Evolutionary conservation across 2,329 filamentous ascomycete genomes (phyloP), one percentile per base, ranked within the genome.

Genomic region (Cadophora sp.): DNA sequence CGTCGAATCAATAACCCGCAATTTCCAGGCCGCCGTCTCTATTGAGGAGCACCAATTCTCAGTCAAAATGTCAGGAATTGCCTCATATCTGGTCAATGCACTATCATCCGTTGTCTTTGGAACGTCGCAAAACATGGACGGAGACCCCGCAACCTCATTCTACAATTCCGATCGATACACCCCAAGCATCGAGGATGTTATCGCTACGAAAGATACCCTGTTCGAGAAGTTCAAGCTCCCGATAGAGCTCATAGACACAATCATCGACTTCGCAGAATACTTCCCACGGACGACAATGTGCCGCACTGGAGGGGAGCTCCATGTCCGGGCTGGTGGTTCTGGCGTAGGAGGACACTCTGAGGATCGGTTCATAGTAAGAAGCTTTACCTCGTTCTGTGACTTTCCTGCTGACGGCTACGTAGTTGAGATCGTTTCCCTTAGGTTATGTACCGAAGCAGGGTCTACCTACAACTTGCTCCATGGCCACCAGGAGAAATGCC

Each of bases 201-300:
- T 83, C 2, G 76, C 83, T 0, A 81, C 83, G 12, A 85, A 85
- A 64, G 73, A 80, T 14, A 81, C 86, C 76, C 75, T 90, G n/a
- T 74, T 73, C 29, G 79, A 80, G 63, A 79, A 77, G 12, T 77
- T 78, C 7, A 76, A 75, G 2, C 78, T 90, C 1, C 88, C 88
- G 0, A 76, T 80, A 1, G 88, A 90, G 68, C 68, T 91, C 0
- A 79, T 88, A 46, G 84, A 89, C 73, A 75, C 77, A 56, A 83
- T 91, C 56, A 77, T 90, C 64, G 87, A 91, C 73, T 76, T 80
- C 31, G 88, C 87, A 65, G 87, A 89, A 77, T 90, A 90, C 77
- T 91, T 88, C 88, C 84, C 83, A 16, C 84, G 84, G 71, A 77
- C 79, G 0, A 74, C 78, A 11, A 77, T 76, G 14, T 69, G 79